Conservation (phyloP, 192 early-diverging fungal species). For the Rhizophagus sp. region DNA sequence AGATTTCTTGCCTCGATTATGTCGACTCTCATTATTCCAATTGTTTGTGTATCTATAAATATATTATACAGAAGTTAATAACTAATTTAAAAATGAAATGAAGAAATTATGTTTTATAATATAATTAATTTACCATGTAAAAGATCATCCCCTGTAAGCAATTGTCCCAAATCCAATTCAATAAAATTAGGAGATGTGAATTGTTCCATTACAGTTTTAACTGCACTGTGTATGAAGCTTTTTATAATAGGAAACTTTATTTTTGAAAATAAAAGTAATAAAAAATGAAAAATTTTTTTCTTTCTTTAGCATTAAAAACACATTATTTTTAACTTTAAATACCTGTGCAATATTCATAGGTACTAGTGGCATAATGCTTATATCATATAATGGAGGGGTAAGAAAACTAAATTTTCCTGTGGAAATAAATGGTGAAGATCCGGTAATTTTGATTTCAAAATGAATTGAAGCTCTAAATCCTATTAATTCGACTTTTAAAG, state of each 20-base stretch:
- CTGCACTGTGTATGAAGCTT: background rate
- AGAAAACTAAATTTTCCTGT: slow-evolving; percentile 22
- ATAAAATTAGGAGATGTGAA: slow-evolving; percentile 16
- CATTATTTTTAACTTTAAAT: background rate
- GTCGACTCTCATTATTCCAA: slow-evolving; percentile 23
- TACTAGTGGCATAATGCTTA: slow-evolving; percentile 6
- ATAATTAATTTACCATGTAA: slow-evolving; percentile 15
- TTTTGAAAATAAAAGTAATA: background rate
- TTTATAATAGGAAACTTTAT: slow-evolving; percentile 22
- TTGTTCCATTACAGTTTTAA: background rate
- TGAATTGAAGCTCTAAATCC: background rate
- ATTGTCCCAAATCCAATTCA: slow-evolving; percentile 6
- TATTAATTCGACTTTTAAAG: slow-evolving; percentile 19
- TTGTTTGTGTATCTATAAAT: slow-evolving; percentile 23
- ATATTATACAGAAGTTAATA: background rate
- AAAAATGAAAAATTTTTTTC: background rate
- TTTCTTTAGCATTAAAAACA: background rate
- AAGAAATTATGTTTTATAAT: background rate
- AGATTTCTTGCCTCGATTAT: slow-evolving; percentile 21
- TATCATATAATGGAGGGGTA: background rate
- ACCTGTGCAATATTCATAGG: slow-evolving; percentile 27
- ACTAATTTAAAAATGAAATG: no score
- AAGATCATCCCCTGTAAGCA: slow-evolving; percentile 8
- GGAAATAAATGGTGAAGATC: slow-evolving; percentile 19
- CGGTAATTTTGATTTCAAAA: slow-evolving; percentile 19